Conservation (phyloP, 495 filamentous ascomycete genomes). For the Penicillium mononematosum region DNA sequence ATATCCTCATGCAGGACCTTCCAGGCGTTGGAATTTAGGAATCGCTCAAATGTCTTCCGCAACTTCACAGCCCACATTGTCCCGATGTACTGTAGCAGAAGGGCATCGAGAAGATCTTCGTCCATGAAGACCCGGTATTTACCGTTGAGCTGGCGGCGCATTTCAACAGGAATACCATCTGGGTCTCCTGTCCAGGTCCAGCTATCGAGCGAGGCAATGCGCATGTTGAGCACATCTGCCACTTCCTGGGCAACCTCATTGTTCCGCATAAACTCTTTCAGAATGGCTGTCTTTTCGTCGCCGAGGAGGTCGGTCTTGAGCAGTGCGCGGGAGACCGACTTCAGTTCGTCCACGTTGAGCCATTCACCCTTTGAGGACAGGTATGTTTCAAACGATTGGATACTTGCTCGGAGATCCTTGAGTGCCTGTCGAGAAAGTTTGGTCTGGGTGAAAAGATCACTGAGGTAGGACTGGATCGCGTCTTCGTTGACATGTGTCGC, state of each 20-base stretch:
- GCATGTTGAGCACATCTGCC: conserved; percentile 67
- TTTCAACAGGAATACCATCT: conserved; percentile 54
- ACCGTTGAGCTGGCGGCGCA: conserved; percentile 62
- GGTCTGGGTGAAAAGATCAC: conserved; percentile 48
- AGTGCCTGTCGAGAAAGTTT: conserved; percentile 43
- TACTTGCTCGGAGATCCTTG: conserved; percentile 40
- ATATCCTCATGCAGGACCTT: conserved; percentile 36
- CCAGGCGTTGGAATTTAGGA: conserved; percentile 41
- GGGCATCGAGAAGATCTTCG: conserved; percentile 63
- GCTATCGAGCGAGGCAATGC: conserved; percentile 53
- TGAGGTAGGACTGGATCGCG: conserved; percentile 51
- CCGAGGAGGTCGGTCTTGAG: conserved; percentile 56
- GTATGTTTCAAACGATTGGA: conserved; percentile 45
- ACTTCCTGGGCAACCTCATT: conserved; percentile 57
- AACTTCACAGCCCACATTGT: conserved; percentile 59
- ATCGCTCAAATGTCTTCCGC: conserved; percentile 38
- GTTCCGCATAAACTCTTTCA: conserved; percentile 61
- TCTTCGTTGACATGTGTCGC: conserved; percentile 43
- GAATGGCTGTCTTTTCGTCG: conserved; percentile 55
- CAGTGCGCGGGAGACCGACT: conserved; percentile 55
- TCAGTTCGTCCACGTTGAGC: conserved; percentile 39
- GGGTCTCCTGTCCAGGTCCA: conserved; percentile 58
- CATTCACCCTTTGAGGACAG: conserved; percentile 34
- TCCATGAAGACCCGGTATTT: conserved; percentile 63
- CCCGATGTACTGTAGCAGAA: conserved; percentile 66